phyloP scores from a whole-genome alignment of 2,329 filamentous ascomycete genomes.

The Cordyceps tenuipes region DNA sequence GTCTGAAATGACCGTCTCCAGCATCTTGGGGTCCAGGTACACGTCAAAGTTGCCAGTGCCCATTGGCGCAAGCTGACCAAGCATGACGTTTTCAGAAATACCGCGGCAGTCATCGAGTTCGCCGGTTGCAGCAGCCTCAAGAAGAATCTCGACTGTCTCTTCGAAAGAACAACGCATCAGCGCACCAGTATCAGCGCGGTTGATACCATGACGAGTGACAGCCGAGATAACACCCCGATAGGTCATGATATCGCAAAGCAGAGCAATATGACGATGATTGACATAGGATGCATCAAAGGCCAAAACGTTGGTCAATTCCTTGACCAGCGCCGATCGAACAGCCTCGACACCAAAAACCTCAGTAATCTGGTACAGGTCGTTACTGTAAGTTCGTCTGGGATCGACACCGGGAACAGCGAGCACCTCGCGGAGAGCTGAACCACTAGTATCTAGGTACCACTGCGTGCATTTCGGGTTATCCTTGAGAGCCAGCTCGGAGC shows the following conservation, averaged over 20 bases:
- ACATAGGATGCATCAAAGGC: slow-evolving; percentile 99
- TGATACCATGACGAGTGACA: slow-evolving; percentile 97
- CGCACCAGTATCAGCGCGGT: slow-evolving; percentile 93
- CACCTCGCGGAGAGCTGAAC: slow-evolving; percentile 77
- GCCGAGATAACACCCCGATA: slow-evolving; percentile 89
- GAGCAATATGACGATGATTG: slow-evolving; percentile 93
- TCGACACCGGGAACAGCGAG: slow-evolving; percentile 85
- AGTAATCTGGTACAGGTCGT: slow-evolving; percentile 91
- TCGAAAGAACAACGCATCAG: slow-evolving; percentile 99
- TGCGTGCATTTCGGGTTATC: slow-evolving; percentile 70
- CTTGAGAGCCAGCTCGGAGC: slow-evolving; percentile 66
- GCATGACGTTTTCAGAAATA: slow-evolving; percentile 97
- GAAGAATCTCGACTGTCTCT: slow-evolving; percentile 95
- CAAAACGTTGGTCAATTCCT: slow-evolving; percentile 84
- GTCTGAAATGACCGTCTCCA: slow-evolving; percentile 89
- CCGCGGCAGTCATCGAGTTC: slow-evolving; percentile 96
- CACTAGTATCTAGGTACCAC: slow-evolving; percentile 93
- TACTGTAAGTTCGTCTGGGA: slow-evolving; percentile 76
- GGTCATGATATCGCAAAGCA: slow-evolving; percentile 96
- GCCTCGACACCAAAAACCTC: slow-evolving; percentile 96
- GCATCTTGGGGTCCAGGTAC: slow-evolving; percentile 87
- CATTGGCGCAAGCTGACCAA: slow-evolving; percentile 93
- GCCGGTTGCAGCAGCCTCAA: slow-evolving; percentile 89
- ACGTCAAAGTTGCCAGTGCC: slow-evolving; percentile 95
- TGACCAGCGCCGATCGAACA: slow-evolving; percentile 75